Evolutionary conservation across 2,329 filamentous ascomycete species (phyloP).

Genomic region (Xylariaceae sp.): DNA sequence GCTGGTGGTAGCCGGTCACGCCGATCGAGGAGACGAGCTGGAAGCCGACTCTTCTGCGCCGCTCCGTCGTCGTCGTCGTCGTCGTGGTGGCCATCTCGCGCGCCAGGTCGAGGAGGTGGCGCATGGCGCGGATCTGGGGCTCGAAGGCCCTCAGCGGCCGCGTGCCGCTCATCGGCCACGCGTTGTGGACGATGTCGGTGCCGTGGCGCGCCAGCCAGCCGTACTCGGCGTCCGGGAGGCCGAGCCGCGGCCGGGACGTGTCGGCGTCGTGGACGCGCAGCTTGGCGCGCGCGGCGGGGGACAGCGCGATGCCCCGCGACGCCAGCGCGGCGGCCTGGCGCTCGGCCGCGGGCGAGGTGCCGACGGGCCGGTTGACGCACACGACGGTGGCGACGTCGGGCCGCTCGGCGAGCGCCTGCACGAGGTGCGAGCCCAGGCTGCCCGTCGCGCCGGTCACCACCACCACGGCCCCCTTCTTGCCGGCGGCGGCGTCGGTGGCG

Average conservation of each 20-base stretch:
- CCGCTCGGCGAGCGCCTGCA: not conserved
- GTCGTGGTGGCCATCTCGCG: not conserved
- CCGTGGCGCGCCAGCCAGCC: not conserved
- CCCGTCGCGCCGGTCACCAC: slow-evolving; percentile 24
- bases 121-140: slow-evolving; percentile 4
- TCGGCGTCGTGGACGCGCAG: slow-evolving; percentile 20
- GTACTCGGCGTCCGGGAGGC: not conserved
- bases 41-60: slow-evolving; percentile 23
- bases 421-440: slow-evolving; percentile 6
- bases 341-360: slow-evolving; percentile 2
- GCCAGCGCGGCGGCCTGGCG: slow-evolving; percentile 9
- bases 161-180: slow-evolving; percentile 13
- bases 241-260: not conserved
- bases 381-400: slow-evolving; percentile 3
- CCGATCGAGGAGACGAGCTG: slow-evolving; percentile 36
- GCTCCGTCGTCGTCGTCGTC: slow-evolving; percentile 16
- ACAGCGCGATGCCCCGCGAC: slow-evolving; percentile 8
- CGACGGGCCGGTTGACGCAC: slow-evolving; percentile 11
- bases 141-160: slow-evolving; percentile 9
- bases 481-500: slow-evolving; percentile 26
- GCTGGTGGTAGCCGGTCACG: slow-evolving; percentile 20
- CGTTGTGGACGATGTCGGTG: slow-evolving; percentile 10
- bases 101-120: slow-evolving; percentile 1
- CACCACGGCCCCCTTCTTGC: not conserved
- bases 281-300: slow-evolving; percentile 21